These are phyloP conservation scores for Lablab purpureus DNA, from an alignment of 306 rosid species.

Conservation along the genomic window DNA sequence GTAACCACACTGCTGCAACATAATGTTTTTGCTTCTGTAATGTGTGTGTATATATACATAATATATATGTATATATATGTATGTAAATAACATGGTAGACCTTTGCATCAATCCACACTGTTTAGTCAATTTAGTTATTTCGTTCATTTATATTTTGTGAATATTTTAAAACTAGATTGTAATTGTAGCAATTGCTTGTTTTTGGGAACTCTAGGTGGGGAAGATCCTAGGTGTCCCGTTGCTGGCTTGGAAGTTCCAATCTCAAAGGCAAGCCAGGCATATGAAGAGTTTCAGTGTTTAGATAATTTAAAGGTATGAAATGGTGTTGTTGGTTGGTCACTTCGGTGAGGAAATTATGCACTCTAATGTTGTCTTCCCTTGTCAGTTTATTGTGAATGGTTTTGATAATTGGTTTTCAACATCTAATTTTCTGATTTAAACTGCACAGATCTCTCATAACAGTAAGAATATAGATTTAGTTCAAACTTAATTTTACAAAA, in stretches of 20 bases:
- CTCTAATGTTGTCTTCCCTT: neutral
- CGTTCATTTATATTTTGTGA: conserved; percentile 19
- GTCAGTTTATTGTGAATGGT: conserved; percentile 34
- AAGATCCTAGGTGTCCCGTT: conserved; percentile 83
- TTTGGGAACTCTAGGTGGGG: conserved; percentile 66
- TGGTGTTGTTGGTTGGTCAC: too few species aligned
- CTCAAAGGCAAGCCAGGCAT: conserved; percentile 55
- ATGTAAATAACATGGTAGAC: neutral
- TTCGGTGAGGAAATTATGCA: neutral
- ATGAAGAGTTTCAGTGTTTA: conserved; percentile 47
- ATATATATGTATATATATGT: too few species aligned
- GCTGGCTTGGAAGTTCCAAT: conserved; percentile 63
- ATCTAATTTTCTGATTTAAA: conserved; percentile 25
- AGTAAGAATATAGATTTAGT: too few species aligned
- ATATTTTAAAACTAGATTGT: conserved; percentile 25
- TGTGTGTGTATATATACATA: neutral
- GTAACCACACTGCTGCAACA: conserved; percentile 11
- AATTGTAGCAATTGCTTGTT: conserved; percentile 33
- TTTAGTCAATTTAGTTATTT: conserved; percentile 28
- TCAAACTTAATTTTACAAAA: too few species aligned
- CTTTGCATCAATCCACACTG: neutral
- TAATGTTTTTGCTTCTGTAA: conserved; percentile 30
- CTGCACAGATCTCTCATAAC: neutral
- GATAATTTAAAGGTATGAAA: conserved; percentile 72
- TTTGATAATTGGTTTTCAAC: conserved; percentile 14